These are phyloP conservation scores for Nitzschia sp. DNA, from an alignment of 108 stramenopile genomes.

Conservation along the genomic window DNA sequence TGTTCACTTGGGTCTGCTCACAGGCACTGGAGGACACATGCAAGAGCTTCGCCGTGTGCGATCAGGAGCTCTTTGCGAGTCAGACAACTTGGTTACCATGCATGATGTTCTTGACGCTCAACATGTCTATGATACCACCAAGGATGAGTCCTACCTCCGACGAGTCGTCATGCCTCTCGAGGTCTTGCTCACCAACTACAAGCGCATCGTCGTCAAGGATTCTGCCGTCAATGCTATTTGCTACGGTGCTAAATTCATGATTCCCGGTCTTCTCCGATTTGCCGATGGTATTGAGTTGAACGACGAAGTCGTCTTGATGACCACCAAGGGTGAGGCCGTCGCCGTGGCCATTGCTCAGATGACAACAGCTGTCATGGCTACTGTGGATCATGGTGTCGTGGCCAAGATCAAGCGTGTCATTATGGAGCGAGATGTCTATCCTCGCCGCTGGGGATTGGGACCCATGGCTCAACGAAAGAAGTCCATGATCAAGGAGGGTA, in stretches of 20 bases:
- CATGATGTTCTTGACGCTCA: slow-evolving; percentile 99
- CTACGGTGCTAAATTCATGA: slow-evolving; percentile 99
- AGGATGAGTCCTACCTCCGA: slow-evolving; percentile 98
- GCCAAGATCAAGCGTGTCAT: slow-evolving; percentile 99
- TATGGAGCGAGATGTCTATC: slow-evolving; percentile 99
- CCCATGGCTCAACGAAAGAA: slow-evolving; percentile 98
- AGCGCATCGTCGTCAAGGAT: slow-evolving; percentile 99
- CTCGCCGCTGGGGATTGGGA: slow-evolving; percentile 98
- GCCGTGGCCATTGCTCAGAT: slow-evolving; percentile 99
- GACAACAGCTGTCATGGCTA: slow-evolving; percentile 99
- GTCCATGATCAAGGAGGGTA: slow-evolving; percentile 96
- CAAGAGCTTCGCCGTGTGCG: slow-evolving; percentile 97
- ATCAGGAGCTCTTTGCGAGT: slow-evolving; percentile 90
- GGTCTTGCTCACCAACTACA: slow-evolving; percentile 92
- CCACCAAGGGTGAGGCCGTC: slow-evolving; percentile 99
- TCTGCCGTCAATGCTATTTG: slow-evolving; percentile 99
- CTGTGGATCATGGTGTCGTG: slow-evolving; percentile 98
- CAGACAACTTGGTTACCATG: slow-evolving; percentile 96
- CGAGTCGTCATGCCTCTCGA: slow-evolving; percentile 98
- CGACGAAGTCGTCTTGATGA: slow-evolving; percentile 98
- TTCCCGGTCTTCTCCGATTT: slow-evolving; percentile 97
- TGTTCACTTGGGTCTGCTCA: slow-evolving; percentile 96
- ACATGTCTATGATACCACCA: slow-evolving; percentile 95
- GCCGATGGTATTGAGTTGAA: slow-evolving; percentile 96
- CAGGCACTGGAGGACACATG: slow-evolving; percentile 99